Evolutionary conservation across 2,329 filamentous ascomycete species (phyloP).

Genomic region (Ascomycota sp.): DNA sequence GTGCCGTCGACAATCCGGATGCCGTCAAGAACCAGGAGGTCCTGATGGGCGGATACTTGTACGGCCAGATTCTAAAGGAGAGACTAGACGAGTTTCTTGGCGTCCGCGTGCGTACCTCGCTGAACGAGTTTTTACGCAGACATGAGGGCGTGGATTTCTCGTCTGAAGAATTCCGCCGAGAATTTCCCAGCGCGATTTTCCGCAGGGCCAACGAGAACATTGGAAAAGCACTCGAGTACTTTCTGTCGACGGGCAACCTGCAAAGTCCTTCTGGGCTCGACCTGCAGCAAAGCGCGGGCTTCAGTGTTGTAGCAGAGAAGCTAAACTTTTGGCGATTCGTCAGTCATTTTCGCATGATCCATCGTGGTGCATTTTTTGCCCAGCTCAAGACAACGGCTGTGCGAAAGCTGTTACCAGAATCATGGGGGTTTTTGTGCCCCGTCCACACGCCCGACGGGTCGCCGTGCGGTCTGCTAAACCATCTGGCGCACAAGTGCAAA

Average conservation of each 20-base stretch:
- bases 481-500: conserved; percentile 85
- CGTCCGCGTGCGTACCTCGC: conserved; percentile 25
- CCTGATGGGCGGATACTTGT: conserved; percentile 78
- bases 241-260: conserved; percentile 86
- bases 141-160: conserved; percentile 50
- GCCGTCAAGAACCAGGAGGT: conserved; percentile 93
- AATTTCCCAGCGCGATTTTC: conserved; percentile 63
- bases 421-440: conserved; percentile 94
- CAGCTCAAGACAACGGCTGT: conserved; percentile 95
- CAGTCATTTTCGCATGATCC: conserved; percentile 97
- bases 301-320: conserved; percentile 93
- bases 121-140: conserved; percentile 36
- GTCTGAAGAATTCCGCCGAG: conserved; percentile 55
- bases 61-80: conserved; percentile 91
- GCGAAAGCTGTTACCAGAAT: conserved; percentile 83
- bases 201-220: conserved; percentile 72
- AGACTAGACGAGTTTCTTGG: conserved; percentile 73
- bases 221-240: conserved; percentile 77
- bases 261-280: conserved; percentile 82
- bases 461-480: conserved; percentile 86
- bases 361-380: conserved; percentile 96
- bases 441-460: conserved; percentile 94
- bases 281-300: conserved; percentile 83
- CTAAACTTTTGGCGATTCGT: conserved; percentile 98
- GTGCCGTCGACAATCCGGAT: conserved; percentile 86